Evolutionary conservation across 108 stramenopile species (phyloP).

Genomic region (Cylindrotheca fusiformis): DNA sequence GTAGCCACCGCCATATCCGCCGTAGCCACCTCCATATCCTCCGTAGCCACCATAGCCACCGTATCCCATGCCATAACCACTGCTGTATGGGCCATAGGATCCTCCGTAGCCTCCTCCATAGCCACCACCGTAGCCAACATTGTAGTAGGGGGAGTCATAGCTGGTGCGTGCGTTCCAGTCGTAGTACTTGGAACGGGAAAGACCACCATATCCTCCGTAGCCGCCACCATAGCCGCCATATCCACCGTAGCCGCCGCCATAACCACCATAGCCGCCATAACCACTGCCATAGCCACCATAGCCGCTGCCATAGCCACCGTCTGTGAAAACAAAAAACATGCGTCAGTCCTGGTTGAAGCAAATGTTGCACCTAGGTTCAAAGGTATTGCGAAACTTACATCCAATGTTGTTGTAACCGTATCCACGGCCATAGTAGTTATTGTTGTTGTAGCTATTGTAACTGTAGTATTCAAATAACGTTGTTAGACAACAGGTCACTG

Average conservation of each 20-base stretch:
- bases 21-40: neutral
- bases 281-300: neutral
- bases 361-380: no score
- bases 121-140: neutral
- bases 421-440: neutral
- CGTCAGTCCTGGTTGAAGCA: no score
- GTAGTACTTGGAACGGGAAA: neutral
- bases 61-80: neutral
- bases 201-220: no score
- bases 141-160: no score
- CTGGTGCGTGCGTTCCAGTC: no score
- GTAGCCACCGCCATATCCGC: neutral
- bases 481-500: neutral
- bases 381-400: no score
- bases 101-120: neutral
- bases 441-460: neutral
- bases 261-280: neutral
- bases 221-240: neutral
- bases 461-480: neutral
- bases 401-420: conserved; percentile 1
- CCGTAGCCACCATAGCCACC: neutral
- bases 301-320: neutral
- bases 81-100: no score
- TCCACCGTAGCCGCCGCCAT: neutral
- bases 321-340: conserved; percentile 1